phyloP scores from a whole-genome alignment of 2,329 filamentous ascomycete genomes.

The Pyrenochaeta sp. region DNA sequence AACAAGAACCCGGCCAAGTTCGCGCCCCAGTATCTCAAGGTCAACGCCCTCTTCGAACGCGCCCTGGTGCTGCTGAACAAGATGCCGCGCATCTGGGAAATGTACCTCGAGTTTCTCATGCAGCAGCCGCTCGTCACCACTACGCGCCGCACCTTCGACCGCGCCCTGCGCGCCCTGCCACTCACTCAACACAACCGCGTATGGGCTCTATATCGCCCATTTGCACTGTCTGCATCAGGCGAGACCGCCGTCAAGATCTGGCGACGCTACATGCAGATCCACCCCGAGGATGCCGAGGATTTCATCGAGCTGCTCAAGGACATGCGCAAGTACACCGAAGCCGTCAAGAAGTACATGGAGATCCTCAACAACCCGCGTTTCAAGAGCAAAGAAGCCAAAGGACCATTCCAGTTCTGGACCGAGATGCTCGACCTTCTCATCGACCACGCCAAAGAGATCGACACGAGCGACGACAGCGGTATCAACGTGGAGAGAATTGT shows the following conservation, averaged over 20 bases:
- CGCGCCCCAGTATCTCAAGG: slow-evolving; percentile 84
- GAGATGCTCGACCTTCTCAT: slow-evolving; percentile 97
- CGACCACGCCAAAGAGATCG: slow-evolving; percentile 84
- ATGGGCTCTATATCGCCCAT: slow-evolving; percentile 89
- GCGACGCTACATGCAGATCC: slow-evolving; percentile 95
- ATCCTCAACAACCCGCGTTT: slow-evolving; percentile 91
- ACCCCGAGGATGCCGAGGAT: slow-evolving; percentile 93
- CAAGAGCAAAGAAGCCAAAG: slow-evolving; percentile 90
- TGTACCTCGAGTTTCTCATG: slow-evolving; percentile 91
- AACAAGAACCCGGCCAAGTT: slow-evolving; percentile 84
- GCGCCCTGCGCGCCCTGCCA: slow-evolving; percentile 87
- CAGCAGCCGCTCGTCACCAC: slow-evolving; percentile 90
- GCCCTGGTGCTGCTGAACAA: slow-evolving; percentile 95
- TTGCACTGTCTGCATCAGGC: slow-evolving; percentile 89
- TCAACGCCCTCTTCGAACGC: slow-evolving; percentile 92
- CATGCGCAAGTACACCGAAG: slow-evolving; percentile 85
- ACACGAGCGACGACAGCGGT: slow-evolving; percentile 79
- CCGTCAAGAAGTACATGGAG: slow-evolving; percentile 88
- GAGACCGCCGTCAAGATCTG: slow-evolving; percentile 92
- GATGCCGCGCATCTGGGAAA: slow-evolving; percentile 98
- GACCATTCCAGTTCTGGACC: slow-evolving; percentile 95
- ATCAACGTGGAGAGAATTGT: slow-evolving; percentile 94
- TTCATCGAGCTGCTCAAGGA: slow-evolving; percentile 89
- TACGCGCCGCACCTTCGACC: slow-evolving; percentile 88
- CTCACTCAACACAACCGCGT: slow-evolving; percentile 95